Evolutionary conservation across 108 stramenopile species (phyloP).

Genomic region (Nannochloropsis granulata): DNA sequence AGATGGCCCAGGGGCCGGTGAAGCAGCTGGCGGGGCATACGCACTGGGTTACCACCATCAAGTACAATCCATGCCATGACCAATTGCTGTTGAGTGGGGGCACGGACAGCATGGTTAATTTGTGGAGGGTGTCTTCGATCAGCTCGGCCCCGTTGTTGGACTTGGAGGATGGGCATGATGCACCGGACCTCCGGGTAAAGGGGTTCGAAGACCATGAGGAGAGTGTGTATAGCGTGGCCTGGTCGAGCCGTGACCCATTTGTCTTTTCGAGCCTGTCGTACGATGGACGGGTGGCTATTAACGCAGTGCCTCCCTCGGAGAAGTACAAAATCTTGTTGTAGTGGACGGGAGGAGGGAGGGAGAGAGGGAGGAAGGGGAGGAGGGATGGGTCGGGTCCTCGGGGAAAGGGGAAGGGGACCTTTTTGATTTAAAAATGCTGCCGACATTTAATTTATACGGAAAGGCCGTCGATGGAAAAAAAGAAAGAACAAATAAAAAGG

Average conservation of each 20-base stretch:
- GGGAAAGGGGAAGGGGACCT: no score
- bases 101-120: slow-evolving; percentile 68
- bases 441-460: no score
- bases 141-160: slow-evolving; percentile 79
- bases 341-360: background rate
- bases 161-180: slow-evolving; percentile 26
- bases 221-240: slow-evolving; percentile 60
- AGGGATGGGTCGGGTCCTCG: no score
- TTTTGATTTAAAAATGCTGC: no score
- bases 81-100: slow-evolving; percentile 85
- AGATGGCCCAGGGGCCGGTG: slow-evolving; percentile 11
- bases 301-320: slow-evolving; percentile 92
- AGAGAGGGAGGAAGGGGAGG: background rate
- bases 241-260: slow-evolving; percentile 91
- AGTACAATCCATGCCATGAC: slow-evolving; percentile 95
- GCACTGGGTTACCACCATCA: slow-evolving; percentile 57
- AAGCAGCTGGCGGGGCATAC: slow-evolving; percentile 61
- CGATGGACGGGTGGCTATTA: slow-evolving; percentile 72
- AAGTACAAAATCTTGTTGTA: slow-evolving; percentile 98
- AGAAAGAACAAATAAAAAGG: no score
- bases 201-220: slow-evolving; percentile 65
- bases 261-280: slow-evolving; percentile 66
- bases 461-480: no score
- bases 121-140: slow-evolving; percentile 84
- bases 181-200: slow-evolving; percentile 56